phyloP scores from a whole-genome alignment of 2,329 filamentous ascomycete genomes.

The Aspergillus sp. region DNA sequence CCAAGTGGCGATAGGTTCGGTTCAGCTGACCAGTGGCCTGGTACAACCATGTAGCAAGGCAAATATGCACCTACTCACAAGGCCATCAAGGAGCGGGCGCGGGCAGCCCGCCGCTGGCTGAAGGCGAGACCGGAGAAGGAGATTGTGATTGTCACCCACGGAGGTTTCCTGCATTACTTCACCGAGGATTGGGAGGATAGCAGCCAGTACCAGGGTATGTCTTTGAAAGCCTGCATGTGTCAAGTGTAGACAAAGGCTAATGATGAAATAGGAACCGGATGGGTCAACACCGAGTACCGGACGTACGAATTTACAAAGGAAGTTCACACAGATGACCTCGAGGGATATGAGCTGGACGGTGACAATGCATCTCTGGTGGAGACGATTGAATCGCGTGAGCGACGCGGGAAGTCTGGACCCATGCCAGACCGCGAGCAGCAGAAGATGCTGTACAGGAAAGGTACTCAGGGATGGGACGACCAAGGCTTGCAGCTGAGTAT shows the following conservation, averaged over 20 bases:
- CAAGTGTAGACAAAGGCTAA: background rate
- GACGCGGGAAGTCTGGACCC: constrained; percentile 41
- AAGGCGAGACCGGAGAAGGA: constrained; percentile 59
- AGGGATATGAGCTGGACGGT: constrained; percentile 36
- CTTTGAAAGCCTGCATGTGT: background rate
- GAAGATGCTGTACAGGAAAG: constrained; percentile 40
- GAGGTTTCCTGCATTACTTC: constrained; percentile 80
- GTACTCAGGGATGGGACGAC: constrained; percentile 46
- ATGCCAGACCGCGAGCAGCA: constrained; percentile 40
- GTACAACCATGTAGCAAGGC: constrained; percentile 31
- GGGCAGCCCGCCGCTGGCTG: constrained; percentile 62
- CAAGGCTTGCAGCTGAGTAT: constrained; percentile 43
- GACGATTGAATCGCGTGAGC: constrained; percentile 43
- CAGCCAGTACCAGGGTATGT: constrained; percentile 49
- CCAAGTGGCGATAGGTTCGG: background rate
- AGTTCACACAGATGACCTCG: constrained; percentile 50
- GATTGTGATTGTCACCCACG: constrained; percentile 77
- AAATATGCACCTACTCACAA: constrained; percentile 49
- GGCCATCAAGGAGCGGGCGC: constrained; percentile 63
- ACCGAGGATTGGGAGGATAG: constrained; percentile 76
- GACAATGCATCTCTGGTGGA: constrained; percentile 47
- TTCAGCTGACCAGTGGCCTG: background rate
- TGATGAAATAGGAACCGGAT: constrained; percentile 63
- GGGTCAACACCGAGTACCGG: constrained; percentile 72
- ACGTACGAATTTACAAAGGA: constrained; percentile 65